Conservation (phyloP, 108 stramenopile species). For the Seminavis robusta region DNA sequence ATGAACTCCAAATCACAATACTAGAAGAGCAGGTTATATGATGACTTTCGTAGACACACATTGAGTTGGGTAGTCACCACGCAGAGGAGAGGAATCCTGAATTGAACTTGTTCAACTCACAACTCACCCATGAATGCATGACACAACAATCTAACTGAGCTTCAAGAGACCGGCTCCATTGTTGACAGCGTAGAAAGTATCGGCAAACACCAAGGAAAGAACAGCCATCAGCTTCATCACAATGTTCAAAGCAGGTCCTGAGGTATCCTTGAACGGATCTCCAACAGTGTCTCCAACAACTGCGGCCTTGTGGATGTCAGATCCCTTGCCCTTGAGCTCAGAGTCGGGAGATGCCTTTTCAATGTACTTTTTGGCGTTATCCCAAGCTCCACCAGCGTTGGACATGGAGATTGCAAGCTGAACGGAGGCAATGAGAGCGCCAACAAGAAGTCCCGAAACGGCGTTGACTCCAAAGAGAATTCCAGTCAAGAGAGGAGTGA, state of each 20-base stretch:
- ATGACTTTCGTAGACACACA: too few relatives aligned
- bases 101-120: too few relatives aligned
- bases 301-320: slow-evolving; percentile 94
- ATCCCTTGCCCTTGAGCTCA: slow-evolving; percentile 90
- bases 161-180: slow-evolving; percentile 75
- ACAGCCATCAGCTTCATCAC: slow-evolving; percentile 99
- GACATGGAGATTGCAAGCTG: slow-evolving; percentile 98
- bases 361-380: slow-evolving; percentile 99
- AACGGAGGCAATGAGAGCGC: slow-evolving; percentile 85
- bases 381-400: slow-evolving; percentile 99
- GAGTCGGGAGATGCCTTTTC: slow-evolving; percentile 87
- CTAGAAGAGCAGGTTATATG: too few relatives aligned
- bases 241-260: slow-evolving; percentile 97
- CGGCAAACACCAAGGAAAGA: slow-evolving; percentile 94
- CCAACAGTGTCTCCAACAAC: slow-evolving; percentile 98
- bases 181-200: slow-evolving; percentile 93
- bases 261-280: slow-evolving; percentile 98
- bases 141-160: slow-evolving; percentile 16
- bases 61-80: too few relatives aligned
- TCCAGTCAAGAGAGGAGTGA: slow-evolving; percentile 95
- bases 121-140: too few relatives aligned
- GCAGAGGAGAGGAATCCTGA: too few relatives aligned
- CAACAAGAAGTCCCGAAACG: slow-evolving; percentile 94
- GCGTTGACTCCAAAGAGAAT: slow-evolving; percentile 96
- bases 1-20: too few relatives aligned